phyloP scores from a whole-genome alignment of 495 filamentous ascomycete species.

The Cercophora samala region DNA sequence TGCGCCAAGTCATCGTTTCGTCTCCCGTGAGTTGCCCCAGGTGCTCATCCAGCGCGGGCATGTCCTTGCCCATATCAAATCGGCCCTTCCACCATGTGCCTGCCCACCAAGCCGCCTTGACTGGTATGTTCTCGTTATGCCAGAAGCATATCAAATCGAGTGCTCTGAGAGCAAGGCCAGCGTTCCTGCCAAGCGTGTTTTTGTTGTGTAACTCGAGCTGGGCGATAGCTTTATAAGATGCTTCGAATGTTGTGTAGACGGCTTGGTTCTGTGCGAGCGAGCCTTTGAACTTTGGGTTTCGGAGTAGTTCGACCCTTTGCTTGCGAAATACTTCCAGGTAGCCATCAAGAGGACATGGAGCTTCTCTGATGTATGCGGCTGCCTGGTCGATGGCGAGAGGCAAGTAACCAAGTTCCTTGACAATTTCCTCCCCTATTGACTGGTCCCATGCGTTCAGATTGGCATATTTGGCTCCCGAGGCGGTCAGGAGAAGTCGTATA shows the following conservation, averaged over 20 bases:
- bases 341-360: not conserved
- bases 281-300: constrained; percentile 2
- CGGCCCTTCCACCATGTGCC: not conserved
- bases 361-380: constrained; percentile 17
- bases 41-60: not conserved
- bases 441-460: not conserved
- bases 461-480: not conserved
- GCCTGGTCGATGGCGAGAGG: constrained; percentile 28
- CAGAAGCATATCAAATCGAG: not conserved
- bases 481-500: not conserved
- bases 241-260: constrained; percentile 17
- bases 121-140: not conserved
- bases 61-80: no score
- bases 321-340: constrained; percentile 13
- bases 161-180: not conserved
- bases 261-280: not conserved
- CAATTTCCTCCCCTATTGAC: not conserved
- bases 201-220: no score
- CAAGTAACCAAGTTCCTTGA: constrained; percentile 17
- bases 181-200: not conserved
- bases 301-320: constrained; percentile 6
- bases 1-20: not conserved
- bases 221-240: not conserved
- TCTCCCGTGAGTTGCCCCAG: not conserved
- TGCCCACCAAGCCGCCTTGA: not conserved